These are phyloP conservation scores for Malassezia caprae DNA, from an alignment of 1,284 basidiomycete species.

Conservation along the genomic window DNA sequence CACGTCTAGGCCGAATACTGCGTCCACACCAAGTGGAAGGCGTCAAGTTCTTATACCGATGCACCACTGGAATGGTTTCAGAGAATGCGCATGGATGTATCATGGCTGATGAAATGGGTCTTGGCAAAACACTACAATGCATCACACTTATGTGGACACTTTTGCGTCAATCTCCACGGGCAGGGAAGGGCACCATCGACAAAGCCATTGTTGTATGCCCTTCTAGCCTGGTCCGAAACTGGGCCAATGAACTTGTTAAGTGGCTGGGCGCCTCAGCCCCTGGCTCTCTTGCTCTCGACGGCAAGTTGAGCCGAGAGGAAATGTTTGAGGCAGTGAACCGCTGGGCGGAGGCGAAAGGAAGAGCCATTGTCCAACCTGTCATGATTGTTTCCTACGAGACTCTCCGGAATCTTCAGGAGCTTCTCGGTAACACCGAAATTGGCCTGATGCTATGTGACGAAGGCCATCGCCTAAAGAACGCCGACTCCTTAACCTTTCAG, in stretches of 20 bases:
- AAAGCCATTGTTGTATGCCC: slow-evolving; percentile 98
- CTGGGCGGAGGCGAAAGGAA: slow-evolving; percentile 39
- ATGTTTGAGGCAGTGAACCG: slow-evolving; percentile 41
- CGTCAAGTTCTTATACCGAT: slow-evolving; percentile 95
- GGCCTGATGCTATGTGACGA: slow-evolving; percentile 91
- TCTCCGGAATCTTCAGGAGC: slow-evolving; percentile 53
- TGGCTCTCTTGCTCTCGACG: slow-evolving; percentile 40
- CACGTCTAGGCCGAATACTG: slow-evolving; percentile 60
- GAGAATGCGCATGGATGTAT: slow-evolving; percentile 93
- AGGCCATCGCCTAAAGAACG: slow-evolving; percentile 93
- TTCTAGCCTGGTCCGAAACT: slow-evolving; percentile 90
- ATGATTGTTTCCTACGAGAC: slow-evolving; percentile 99
- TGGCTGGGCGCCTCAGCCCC: slow-evolving; percentile 44
- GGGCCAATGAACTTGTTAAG: slow-evolving; percentile 78
- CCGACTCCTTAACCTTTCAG: slow-evolving; percentile 64
- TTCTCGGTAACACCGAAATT: slow-evolving; percentile 54
- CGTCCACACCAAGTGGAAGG: slow-evolving; percentile 53
- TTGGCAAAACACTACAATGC: slow-evolving; percentile 81
- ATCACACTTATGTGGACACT: slow-evolving; percentile 93
- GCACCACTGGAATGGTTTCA: slow-evolving; percentile 84
- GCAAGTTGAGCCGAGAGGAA: slow-evolving; percentile 42
- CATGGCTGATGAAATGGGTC: slow-evolving; percentile 99
- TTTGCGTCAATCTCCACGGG: slow-evolving; percentile 85
- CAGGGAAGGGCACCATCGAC: slow-evolving; percentile 78
- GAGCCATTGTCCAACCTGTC: slow-evolving; percentile 53